phyloP scores from a whole-genome alignment of 768 basidiomycete genomes.

The Termitomyces sp. region DNA sequence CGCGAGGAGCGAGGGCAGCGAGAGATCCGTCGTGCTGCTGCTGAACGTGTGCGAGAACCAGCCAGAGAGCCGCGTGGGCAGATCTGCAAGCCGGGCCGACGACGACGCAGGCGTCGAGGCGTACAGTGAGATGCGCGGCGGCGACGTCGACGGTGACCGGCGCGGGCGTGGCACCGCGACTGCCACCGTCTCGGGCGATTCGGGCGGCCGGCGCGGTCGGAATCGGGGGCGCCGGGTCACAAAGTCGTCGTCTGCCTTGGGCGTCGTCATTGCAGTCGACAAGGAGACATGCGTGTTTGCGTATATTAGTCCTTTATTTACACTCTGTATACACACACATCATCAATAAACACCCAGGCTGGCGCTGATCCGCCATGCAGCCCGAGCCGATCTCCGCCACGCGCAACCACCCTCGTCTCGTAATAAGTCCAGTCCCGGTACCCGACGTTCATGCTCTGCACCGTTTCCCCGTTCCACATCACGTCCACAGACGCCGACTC shows the following conservation, averaged over 20 bases:
- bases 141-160: neutral
- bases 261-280: neutral
- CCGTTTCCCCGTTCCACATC: conserved; percentile 36
- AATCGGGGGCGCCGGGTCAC: no score
- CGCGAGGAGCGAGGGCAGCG: conserved; percentile 52
- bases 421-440: conserved; percentile 34
- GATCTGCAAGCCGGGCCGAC: conserved; percentile 53
- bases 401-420: conserved; percentile 27
- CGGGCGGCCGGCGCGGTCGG: no score
- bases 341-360: conserved; percentile 46
- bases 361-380: conserved; percentile 39
- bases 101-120: conserved; percentile 29
- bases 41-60: conserved; percentile 81
- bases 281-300: neutral
- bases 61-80: conserved; percentile 71
- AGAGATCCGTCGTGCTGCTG: conserved; percentile 66
- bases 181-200: no score
- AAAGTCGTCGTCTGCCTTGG: no score
- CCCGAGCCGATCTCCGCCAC: conserved; percentile 15
- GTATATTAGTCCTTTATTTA: neutral
- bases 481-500: conserved; percentile 32
- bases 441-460: conserved; percentile 29
- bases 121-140: conserved; percentile 28
- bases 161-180: no score
- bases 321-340: conserved; percentile 23